phyloP scores from a whole-genome alignment of 2,329 filamentous ascomycete genomes.

The Aspergillus spinulosporus region DNA sequence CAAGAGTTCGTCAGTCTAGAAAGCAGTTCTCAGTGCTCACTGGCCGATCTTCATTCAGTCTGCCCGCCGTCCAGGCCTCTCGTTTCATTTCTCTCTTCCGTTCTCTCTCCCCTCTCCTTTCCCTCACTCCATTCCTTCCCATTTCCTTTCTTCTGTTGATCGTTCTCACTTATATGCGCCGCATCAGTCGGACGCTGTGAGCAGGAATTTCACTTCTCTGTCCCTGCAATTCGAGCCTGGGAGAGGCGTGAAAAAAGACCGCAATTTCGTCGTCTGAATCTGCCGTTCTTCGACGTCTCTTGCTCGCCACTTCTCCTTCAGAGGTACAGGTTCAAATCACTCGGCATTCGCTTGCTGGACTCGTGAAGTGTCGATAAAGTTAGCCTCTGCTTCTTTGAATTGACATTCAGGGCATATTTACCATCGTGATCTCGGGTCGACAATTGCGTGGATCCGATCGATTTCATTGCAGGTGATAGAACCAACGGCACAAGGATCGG shows the following conservation, averaged over 20 bases:
- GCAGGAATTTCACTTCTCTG: conserved; percentile 31
- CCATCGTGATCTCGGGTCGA: background rate
- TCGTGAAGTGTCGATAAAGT: conserved; percentile 26
- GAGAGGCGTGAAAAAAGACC: conserved; percentile 20
- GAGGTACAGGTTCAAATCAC: conserved; percentile 19
- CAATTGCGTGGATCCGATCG: background rate
- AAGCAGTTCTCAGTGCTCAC: conserved; percentile 18
- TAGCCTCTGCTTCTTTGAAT: conserved; percentile 10
- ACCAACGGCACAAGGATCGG: background rate
- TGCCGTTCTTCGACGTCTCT: conserved; percentile 13
- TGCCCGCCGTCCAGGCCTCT: conserved; percentile 17
- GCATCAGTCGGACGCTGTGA: conserved; percentile 40
- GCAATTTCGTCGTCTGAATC: background rate
- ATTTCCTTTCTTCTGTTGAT: conserved; percentile 15
- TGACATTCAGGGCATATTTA: conserved; percentile 5
- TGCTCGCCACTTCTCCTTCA: conserved; percentile 24
- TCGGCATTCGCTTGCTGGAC: conserved; percentile 35
- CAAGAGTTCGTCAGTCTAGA: conserved; percentile 8
- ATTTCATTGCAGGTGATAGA: background rate
- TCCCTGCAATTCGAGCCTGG: conserved; percentile 15
- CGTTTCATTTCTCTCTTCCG: conserved; percentile 18
- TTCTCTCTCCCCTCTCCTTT: conserved; percentile 22
- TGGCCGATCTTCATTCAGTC: conserved; percentile 28
- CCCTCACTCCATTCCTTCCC: conserved; percentile 19
- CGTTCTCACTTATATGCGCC: conserved; percentile 35